Evolutionary conservation across 805 yeast species (phyloP).

Genomic region (Huiozyma sinensis): DNA sequence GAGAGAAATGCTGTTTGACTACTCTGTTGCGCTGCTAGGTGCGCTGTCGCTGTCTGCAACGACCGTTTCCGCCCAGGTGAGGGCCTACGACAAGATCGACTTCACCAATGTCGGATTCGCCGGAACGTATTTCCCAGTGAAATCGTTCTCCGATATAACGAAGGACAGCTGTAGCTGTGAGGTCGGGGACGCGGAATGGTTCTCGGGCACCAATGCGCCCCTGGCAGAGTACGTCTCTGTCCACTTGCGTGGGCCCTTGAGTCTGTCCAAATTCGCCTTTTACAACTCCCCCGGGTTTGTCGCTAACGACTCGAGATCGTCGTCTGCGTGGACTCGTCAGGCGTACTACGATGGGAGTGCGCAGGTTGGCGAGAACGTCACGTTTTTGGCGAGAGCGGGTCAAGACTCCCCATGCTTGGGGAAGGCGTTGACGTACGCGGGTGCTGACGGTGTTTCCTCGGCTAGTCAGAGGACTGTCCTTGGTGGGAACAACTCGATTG

Average conservation of each 20-base stretch:
- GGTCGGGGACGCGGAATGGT: constrained; percentile 19
- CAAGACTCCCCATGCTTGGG: constrained; percentile 54
- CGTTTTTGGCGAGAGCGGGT: constrained; percentile 60
- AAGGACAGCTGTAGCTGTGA: constrained; percentile 22
- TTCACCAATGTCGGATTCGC: constrained; percentile 26
- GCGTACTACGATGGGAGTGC: constrained; percentile 43
- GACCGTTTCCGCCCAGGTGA: constrained; percentile 2
- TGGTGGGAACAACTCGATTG: constrained; percentile 36
- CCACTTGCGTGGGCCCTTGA: constrained; percentile 69
- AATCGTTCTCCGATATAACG: constrained; percentile 16
- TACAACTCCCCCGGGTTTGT: constrained; percentile 39
- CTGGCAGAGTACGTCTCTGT: constrained; percentile 56
- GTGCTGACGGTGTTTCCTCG: constrained; percentile 38
- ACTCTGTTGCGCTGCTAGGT: not conserved
- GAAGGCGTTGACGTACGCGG: constrained; percentile 54
- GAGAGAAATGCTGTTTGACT: not conserved
- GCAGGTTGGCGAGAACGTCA: constrained; percentile 48
- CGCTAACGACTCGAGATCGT: constrained; percentile 19
- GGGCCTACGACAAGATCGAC: constrained; percentile 15
- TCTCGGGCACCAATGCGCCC: constrained; percentile 55
- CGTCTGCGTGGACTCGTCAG: constrained; percentile 44
- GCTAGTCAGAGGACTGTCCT: constrained; percentile 41
- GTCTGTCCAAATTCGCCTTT: constrained; percentile 48
- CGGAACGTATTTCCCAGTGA: constrained; percentile 24
- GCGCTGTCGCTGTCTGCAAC: not conserved